Conservation (phyloP, 2,329 filamentous ascomycete genomes). For the Phialocephala subalpina region DNA sequence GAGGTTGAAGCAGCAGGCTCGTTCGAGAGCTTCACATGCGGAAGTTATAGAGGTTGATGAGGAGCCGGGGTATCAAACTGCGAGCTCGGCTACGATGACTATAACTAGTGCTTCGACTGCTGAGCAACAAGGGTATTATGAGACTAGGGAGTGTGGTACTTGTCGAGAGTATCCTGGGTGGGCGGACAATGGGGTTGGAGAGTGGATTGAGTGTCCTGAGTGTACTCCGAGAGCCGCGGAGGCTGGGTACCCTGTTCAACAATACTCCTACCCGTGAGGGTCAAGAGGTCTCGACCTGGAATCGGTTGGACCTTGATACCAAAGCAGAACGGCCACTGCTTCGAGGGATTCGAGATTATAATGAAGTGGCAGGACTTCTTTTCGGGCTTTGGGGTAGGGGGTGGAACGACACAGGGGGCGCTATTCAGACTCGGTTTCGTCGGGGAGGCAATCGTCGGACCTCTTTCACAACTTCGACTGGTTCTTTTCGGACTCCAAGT, state of each 20-base stretch:
- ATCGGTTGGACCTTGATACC: background rate
- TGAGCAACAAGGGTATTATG: background rate
- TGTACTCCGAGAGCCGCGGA: background rate
- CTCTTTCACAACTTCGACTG: background rate
- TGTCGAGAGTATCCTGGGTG: slow-evolving; percentile 5
- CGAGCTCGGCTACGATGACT: background rate
- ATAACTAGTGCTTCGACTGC: background rate
- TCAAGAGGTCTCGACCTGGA: background rate
- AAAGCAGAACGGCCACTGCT: background rate
- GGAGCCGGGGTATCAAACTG: background rate
- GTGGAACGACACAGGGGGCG: slow-evolving; percentile 13
- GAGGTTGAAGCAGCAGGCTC: slow-evolving; percentile 5
- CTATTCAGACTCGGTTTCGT: slow-evolving; percentile 2
- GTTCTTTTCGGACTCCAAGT: background rate
- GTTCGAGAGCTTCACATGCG: background rate
- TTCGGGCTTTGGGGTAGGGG: slow-evolving; percentile 31
- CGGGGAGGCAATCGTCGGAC: background rate
- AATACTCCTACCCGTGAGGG: background rate
- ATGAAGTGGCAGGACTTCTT: background rate
- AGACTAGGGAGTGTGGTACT: background rate
- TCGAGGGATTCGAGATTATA: background rate
- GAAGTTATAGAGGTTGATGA: background rate
- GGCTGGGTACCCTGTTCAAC: background rate
- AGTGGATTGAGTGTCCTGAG: slow-evolving; percentile 13
- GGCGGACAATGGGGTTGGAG: slow-evolving; percentile 9